Evolutionary conservation across 139 green algal genomes (phyloP), one percentile per base, ranked within the genome.

Genomic region (Chlamydomonas sp.): DNA sequence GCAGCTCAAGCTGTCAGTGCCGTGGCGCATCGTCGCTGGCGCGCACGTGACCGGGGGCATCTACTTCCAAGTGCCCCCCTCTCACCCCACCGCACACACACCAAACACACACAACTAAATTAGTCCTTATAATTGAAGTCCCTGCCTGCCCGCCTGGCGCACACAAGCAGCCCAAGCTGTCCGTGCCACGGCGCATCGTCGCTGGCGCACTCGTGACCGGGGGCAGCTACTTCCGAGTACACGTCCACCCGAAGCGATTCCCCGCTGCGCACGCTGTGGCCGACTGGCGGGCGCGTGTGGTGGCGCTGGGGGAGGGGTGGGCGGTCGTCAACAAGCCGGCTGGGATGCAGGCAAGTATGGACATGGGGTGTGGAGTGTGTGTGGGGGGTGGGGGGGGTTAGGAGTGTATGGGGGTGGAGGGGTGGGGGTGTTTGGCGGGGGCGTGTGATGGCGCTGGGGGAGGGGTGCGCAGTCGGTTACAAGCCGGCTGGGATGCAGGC

Each of bases 281-380:
- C 16, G 60, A 76, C 13, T 81, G 75, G 75, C 24, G 1, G 1
- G 57, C 54, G 28, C 71, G 82, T 0, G 34, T 96, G 0, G 16
- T 96, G 6, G 39, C 62, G 4, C 36, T 79, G 30, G 33, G 5
- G 0, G 36, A 67, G 0, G 69, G 84, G 22, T 90, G 63, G 62
- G 79, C 93, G 35, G 87, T 92, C n/a, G 71, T 93, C 3, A 80
- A 88, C 80, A 96, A 96, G 77, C 90, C 90, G 1, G n/a, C 82
- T 1, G 83, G 86, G 2, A 62, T 95, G 37, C 88, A 87, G 57
- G n/a, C n/a, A n/a, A n/a, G n/a, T n/a, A n/a, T n/a, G n/a, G n/a
- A n/a, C n/a, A n/a, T n/a, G n/a, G n/a, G n/a, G n/a, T n/a, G n/a
- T n/a, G n/a, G n/a, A n/a, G n/a, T n/a, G n/a, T n/a, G n/a, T n/a